Conservation (phyloP, 805 yeast genomes). For the Barnettozyma populi region DNA sequence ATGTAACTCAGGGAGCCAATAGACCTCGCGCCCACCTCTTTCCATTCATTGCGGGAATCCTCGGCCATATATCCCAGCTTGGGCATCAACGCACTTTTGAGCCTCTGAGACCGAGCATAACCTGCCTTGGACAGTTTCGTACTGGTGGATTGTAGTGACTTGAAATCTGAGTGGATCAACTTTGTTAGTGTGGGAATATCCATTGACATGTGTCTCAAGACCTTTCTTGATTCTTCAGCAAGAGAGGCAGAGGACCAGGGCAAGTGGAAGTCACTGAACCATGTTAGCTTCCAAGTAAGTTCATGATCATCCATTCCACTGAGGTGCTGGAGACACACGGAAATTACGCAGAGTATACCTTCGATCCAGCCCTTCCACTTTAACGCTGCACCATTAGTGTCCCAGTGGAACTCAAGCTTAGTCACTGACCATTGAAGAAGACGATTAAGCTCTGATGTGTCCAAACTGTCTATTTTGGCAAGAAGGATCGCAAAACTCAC, state of each 20-base stretch:
- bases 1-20: background rate
- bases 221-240: background rate
- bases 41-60: background rate
- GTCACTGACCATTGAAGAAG: background rate
- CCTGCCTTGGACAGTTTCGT: background rate
- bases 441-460: background rate
- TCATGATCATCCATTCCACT: background rate
- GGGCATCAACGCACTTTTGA: background rate
- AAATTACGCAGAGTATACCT: background rate
- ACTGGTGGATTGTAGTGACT: background rate
- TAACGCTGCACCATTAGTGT: no score
- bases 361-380: slow-evolving; percentile 1
- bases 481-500: background rate
- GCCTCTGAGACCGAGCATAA: background rate
- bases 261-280: background rate
- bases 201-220: background rate
- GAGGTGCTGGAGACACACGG: background rate
- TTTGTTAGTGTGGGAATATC: background rate
- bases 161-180: background rate
- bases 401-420: background rate
- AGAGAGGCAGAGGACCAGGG: background rate
- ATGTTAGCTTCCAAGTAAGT: background rate
- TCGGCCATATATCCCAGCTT: background rate
- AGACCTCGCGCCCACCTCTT: background rate
- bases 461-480: background rate